phyloP scores from a whole-genome alignment of 2,329 filamentous ascomycete species.

The Colletotrichum sp. region DNA sequence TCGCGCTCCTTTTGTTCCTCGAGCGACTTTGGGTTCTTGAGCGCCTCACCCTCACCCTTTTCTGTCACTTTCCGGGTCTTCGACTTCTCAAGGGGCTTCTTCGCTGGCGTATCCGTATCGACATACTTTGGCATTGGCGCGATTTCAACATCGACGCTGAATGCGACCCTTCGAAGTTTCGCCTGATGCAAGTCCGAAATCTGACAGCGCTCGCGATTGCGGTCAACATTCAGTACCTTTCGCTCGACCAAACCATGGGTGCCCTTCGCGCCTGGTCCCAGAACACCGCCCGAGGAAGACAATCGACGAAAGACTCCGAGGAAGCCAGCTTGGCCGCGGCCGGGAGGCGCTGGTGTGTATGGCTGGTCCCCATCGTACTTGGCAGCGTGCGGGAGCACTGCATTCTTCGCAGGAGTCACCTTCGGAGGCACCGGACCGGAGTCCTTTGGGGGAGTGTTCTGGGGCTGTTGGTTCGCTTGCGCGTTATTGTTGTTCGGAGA shows the following conservation, averaged over 20 bases:
- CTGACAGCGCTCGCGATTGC: slow-evolving; percentile 76
- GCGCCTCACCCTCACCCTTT: slow-evolving; percentile 74
- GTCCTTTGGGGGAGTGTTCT: slow-evolving; percentile 37
- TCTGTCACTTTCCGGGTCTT: slow-evolving; percentile 70
- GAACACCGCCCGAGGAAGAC: slow-evolving; percentile 67
- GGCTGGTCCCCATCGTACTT: slow-evolving; percentile 66
- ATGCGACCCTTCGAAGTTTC: slow-evolving; percentile 87
- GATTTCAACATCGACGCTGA: slow-evolving; percentile 97
- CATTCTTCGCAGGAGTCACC: slow-evolving; percentile 58
- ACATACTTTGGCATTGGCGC: slow-evolving; percentile 82
- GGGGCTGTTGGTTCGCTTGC: slow-evolving; percentile 37
- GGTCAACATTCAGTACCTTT: slow-evolving; percentile 84
- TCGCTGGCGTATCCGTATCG: slow-evolving; percentile 57
- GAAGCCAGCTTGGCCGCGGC: slow-evolving; percentile 71
- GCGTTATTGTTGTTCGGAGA: slow-evolving; percentile 43
- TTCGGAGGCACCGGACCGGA: slow-evolving; percentile 41
- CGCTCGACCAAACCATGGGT: slow-evolving; percentile 78
- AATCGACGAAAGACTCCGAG: slow-evolving; percentile 83
- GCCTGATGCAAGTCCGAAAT: slow-evolving; percentile 80
- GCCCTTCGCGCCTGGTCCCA: slow-evolving; percentile 52
- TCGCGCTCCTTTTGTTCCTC: slow-evolving; percentile 62
- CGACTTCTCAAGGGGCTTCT: slow-evolving; percentile 49
- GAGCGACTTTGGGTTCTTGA: slow-evolving; percentile 69
- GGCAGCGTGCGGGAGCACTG: slow-evolving; percentile 61
- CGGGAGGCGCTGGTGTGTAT: slow-evolving; percentile 78